Conservation (phyloP, 176 grass and related monocot species). For the Rhynchospora tenuis region DNA sequence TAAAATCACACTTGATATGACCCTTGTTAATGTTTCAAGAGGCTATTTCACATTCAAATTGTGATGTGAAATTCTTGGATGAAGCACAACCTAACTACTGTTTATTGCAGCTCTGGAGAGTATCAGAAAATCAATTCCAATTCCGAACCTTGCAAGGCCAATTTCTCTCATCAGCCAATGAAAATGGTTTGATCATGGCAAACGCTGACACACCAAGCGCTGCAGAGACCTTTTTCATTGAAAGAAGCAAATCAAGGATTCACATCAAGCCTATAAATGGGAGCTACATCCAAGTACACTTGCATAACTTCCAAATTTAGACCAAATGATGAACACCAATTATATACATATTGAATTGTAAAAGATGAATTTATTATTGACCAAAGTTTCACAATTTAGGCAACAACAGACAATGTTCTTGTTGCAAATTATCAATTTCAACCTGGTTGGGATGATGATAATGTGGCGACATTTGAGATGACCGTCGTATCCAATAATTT, state of each 20-base stretch:
- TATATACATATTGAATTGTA: neutral
- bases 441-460: conserved; percentile 60
- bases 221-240: conserved; percentile 53
- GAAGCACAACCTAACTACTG: neutral
- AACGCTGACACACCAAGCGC: conserved; percentile 39
- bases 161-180: conserved; percentile 57
- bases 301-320: neutral
- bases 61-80: neutral
- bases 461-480: conserved; percentile 70
- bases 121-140: conserved; percentile 58
- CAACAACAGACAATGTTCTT: conserved; percentile 49
- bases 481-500: conserved; percentile 57
- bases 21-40: neutral
- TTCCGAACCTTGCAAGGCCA: conserved; percentile 61
- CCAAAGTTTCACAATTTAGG: conserved; percentile 42
- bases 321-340: neutral
- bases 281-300: conserved; percentile 59
- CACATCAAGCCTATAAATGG: conserved; percentile 75
- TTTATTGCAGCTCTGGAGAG: conserved; percentile 64
- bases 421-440: conserved; percentile 57
- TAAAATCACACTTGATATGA: neutral
- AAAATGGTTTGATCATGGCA: conserved; percentile 45
- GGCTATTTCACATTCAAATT: neutral
- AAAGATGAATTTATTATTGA: neutral
- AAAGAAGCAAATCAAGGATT: conserved; percentile 60